Base-by-base conservation (phyloP, 805 yeast genomes). In the Huiozyma sinensis region DNA sequence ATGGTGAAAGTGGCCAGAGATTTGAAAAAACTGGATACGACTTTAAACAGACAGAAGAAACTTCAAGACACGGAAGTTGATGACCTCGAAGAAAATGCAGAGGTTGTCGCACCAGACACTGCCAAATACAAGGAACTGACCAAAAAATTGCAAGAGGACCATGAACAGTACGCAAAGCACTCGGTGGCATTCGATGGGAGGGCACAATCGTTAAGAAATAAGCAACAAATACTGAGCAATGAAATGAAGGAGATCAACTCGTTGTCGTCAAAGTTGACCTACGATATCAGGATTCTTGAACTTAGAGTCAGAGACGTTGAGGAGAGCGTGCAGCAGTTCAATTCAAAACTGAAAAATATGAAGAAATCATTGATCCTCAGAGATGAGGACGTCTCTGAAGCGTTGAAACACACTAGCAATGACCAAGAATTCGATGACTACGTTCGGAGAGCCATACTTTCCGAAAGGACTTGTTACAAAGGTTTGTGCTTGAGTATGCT, bases 281-380 rank as follows among this genome's bases (percentile, higher is more conserved):
- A 83, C 57, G 90, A 83, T 56, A 64, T 79, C 36, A 65, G 83
- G 32, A 65, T 79, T 34, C 58, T 83, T 31, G 73, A 73, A 30
- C 71, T 74, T 28, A 78, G 82, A 51, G 71, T 83, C 39, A 70
- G 76, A 37, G 92, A 83, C 53, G 80, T 82, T 6, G 85, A 80
- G 52, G 81, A 79, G 29, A 71, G 80, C 40, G 69, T 77, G 44
- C 65, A 67, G 38, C 63, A 69, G 38, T 75, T 76, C 58, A 63
- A 63, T 40, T 35, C 46, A 4, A 63, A 58, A 41, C 29, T 61
- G 28, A 45, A 42, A 3, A 46, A 50, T 3, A 51, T 58, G 9
- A 53, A 48, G 40, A 55, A 49, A 27, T 41, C 56, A 6, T 46
- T 58, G 5, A 36, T 39, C 7, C 34, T 29, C 7, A 40, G 42